A percentile compares a stretch with the other conserved stretches of the same genome.
Evolutionary conservation across 2,329 filamentous ascomycete genomes (phyloP).

Genomic region (Immersiporthe knoxdaviesiana): DNA sequence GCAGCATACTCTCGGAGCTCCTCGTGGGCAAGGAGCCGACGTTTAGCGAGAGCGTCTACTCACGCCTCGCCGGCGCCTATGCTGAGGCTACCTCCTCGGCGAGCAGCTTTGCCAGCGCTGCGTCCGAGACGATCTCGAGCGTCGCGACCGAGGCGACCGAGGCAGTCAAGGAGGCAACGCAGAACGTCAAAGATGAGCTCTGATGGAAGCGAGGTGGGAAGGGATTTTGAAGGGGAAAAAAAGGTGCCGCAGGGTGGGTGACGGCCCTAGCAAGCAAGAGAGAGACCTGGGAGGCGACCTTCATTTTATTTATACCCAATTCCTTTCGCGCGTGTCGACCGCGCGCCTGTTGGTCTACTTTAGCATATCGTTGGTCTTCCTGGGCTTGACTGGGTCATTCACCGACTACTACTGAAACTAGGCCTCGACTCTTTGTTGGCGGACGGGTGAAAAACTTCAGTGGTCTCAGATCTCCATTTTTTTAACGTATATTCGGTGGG

Average conservation of each 20-base stretch:
- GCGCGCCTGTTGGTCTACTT: not conserved
- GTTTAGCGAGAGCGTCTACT: constrained; percentile 80
- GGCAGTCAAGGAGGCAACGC: constrained; percentile 45
- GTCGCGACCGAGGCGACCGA: constrained; percentile 47
- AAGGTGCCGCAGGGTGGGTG: not conserved
- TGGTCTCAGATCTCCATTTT: not conserved
- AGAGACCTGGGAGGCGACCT: constrained; percentile 4
- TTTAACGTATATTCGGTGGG: not conserved
- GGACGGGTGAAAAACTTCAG: not conserved
- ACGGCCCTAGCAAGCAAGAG: not conserved
- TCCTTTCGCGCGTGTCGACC: constrained; percentile 3
- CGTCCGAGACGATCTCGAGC: constrained; percentile 37
- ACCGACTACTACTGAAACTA: not conserved
- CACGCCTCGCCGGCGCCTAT: constrained; percentile 71
- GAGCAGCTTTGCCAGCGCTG: constrained; percentile 46
- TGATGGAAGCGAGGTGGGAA: constrained; percentile 34
- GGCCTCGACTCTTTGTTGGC: not conserved
- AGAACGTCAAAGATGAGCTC: constrained; percentile 46
- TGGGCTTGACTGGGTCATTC: constrained; percentile 4
- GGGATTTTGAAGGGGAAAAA: too few relatives aligned
- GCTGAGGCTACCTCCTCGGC: constrained; percentile 65
- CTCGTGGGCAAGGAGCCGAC: constrained; percentile 77
- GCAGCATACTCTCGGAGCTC: constrained; percentile 75
- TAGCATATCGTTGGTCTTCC: not conserved
- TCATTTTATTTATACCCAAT: constrained; percentile 27